Base-by-base conservation (phyloP, 768 basidiomycete genomes). In the Trametes punicea region DNA sequence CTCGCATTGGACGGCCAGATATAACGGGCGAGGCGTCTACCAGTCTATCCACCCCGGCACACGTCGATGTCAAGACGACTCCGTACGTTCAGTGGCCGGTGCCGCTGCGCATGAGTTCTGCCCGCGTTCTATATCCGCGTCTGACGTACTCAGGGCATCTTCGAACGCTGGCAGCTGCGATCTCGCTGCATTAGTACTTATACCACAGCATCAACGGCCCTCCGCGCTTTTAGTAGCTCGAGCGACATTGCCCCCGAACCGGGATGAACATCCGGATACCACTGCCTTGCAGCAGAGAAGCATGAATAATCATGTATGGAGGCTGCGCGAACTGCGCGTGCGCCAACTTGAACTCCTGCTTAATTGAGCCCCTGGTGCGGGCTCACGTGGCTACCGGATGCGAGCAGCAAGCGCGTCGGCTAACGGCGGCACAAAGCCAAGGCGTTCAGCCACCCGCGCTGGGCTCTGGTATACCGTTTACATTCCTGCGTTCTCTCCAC, bases 271-370 rank as follows among this genome's bases (percentile, higher is more conserved):
- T n/a, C n/a, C n/a, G n/a, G n/a, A n/a, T n/a, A n/a, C n/a, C n/a
- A n/a, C n/a, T n/a, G n/a, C n/a, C n/a, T n/a, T n/a, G n/a, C n/a
- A n/a, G n/a, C n/a, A n/a, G n/a, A n/a, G n/a, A n/a, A 21, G 29
- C 30, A 7, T n/a, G 13, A 30, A 15, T n/a, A n/a, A n/a, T n/a
- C n/a, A n/a, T n/a, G n/a, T n/a, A 31, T 11, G 11, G 41, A 48
- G 51, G 23, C 25, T 34, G 21, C 40, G 39, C 21, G 21, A 8
- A 20, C 44, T 39, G 45, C 46, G 46, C 39, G 52, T 34, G 44
- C 21, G 23, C 47, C 46, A 56, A 49, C 55, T 56, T 49, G 41
- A 49, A 48, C 55, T 48, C 55, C 46, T 56, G 55, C 55, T 56
- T 49, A 42, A 48, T 56, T 26, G 46, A 48, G 55, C 34, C 3